phyloP scores from a whole-genome alignment of 2,329 filamentous ascomycete species.

The Cordyceps tenuipes region DNA sequence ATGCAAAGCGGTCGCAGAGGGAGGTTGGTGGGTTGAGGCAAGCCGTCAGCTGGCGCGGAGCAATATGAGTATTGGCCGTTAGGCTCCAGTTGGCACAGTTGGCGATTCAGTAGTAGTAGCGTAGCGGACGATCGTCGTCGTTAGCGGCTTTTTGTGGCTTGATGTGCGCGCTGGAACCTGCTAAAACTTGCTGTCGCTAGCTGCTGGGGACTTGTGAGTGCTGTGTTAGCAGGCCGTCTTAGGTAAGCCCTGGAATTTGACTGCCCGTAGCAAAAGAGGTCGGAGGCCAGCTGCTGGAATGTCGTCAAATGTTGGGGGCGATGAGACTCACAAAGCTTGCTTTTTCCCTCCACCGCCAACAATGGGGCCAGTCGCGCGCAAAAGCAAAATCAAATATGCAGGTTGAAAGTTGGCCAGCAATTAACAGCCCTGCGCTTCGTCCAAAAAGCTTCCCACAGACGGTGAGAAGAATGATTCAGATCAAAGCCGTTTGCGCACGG shows the following conservation, averaged over 20 bases:
- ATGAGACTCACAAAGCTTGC: not conserved
- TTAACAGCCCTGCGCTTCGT: not conserved
- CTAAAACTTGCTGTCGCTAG: not conserved
- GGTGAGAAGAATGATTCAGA: not conserved
- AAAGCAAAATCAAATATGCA: not conserved
- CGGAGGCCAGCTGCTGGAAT: not conserved
- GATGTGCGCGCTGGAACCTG: not conserved
- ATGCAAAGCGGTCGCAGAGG: not conserved
- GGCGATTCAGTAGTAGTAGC: too few relatives aligned
- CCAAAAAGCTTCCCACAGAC: not conserved
- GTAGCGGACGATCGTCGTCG: too few relatives aligned
- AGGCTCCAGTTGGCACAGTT: not conserved
- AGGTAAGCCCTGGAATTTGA: not conserved
- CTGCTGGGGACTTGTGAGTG: not conserved
- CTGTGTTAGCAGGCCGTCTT: not conserved
- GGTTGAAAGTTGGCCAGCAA: conserved; percentile 2
- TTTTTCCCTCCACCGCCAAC: not conserved
- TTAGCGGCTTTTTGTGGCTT: too few relatives aligned
- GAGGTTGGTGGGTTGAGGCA: not conserved
- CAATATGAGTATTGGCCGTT: not conserved
- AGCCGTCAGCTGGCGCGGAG: not conserved
- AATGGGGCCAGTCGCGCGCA: not conserved
- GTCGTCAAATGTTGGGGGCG: not conserved
- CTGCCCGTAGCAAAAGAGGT: not conserved
- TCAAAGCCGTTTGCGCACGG: not conserved